A percentile compares a stretch with the other conserved stretches of the same genome.
Evolutionary conservation across 225 moss, liverwort and hornwort genomes (phyloP).

Genomic region (Marchantia polymorpha): DNA sequence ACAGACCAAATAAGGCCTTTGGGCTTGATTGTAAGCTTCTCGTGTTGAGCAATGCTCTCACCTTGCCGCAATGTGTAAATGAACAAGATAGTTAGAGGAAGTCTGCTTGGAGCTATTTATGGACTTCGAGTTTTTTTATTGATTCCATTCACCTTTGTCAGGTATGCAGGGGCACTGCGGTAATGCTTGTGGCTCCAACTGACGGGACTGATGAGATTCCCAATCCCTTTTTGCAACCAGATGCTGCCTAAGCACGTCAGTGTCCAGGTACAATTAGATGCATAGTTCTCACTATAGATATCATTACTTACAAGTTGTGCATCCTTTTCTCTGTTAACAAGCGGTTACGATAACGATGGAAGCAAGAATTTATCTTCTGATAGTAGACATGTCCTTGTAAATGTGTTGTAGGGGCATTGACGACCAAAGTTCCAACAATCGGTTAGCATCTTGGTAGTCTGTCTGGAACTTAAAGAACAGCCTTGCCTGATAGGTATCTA

Average conservation of each 20-base stretch:
- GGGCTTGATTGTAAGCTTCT: conserved; percentile 80
- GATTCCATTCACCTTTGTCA: conserved; percentile 30
- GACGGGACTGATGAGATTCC: conserved; percentile 95
- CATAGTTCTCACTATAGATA: neutral
- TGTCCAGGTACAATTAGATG: neutral
- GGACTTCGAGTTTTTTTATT: neutral
- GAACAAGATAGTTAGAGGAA: neutral
- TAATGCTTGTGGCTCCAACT: conserved; percentile 94
- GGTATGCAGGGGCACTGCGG: conserved; percentile 98
- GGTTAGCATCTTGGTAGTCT: neutral
- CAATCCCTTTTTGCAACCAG: conserved; percentile 73
- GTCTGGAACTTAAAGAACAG: neutral
- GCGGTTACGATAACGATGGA: neutral
- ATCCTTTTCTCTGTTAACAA: neutral
- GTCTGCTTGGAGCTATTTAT: neutral
- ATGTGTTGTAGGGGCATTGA: neutral
- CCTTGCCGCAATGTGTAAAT: neutral
- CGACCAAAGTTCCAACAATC: neutral
- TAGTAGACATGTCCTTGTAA: no score
- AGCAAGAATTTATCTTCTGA: neutral
- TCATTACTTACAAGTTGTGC: neutral
- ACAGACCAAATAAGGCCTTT: conserved; percentile 82
- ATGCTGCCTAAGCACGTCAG: conserved; percentile 25
- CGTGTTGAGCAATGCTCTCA: neutral
- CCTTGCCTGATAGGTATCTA: neutral